Evolutionary conservation across 441 rosid genomes (phyloP).

Genomic region (Syzygium malaccense): DNA sequence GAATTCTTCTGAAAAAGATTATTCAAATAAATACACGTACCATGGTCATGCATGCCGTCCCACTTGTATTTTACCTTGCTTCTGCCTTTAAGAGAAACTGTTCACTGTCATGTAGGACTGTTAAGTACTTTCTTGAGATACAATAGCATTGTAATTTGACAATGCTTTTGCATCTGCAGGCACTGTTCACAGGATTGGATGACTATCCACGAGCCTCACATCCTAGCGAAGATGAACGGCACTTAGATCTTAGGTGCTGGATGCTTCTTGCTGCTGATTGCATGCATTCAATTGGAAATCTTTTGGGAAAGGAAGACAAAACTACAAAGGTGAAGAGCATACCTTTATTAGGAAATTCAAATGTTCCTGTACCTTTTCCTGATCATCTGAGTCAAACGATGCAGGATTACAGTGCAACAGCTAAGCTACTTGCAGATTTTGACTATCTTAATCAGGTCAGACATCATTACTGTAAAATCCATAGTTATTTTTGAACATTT

Average conservation of each 20-base stretch:
- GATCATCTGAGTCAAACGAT: conserved; percentile 14
- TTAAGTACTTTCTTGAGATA: neutral
- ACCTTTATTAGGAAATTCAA: neutral
- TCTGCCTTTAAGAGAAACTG: neutral
- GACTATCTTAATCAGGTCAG: conserved; percentile 75
- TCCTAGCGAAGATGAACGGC: conserved; percentile 88
- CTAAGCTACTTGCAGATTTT: conserved; percentile 76
- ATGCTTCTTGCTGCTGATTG: conserved; percentile 98
- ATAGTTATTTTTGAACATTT: neutral
- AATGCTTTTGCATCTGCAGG: conserved; percentile 39
- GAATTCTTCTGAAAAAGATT: neutral
- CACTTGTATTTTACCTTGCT: neutral
- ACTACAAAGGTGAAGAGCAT: conserved; percentile 39
- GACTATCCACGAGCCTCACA: conserved; percentile 99
- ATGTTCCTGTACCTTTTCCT: neutral
- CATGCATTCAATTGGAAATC: conserved; percentile 63
- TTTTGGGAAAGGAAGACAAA: conserved; percentile 39
- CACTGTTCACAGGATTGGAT: conserved; percentile 93
- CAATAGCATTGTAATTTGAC: conserved; percentile 6
- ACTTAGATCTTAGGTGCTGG: conserved; percentile 99
- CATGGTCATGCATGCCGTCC: neutral
- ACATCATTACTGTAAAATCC: neutral
- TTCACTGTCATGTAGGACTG: neutral
- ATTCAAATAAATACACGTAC: neutral
- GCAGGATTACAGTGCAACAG: conserved; percentile 73